phyloP scores from a whole-genome alignment of 108 stramenopile species.

The Conticribra guillardii region DNA sequence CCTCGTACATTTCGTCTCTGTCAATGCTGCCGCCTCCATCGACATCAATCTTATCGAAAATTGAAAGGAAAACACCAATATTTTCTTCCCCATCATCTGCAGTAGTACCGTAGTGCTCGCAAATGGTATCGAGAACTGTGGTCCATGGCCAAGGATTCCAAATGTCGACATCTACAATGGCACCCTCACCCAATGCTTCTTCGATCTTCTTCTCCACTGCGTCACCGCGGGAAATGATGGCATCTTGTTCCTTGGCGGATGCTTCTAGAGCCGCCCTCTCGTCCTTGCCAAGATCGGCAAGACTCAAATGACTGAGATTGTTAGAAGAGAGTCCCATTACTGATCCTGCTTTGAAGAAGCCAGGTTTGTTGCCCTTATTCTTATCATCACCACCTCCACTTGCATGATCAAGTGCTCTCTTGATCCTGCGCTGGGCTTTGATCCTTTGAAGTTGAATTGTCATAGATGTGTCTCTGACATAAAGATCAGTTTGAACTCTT shows the following conservation, averaged over 20 bases:
- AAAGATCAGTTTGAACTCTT: constrained; percentile 24
- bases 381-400: not conserved
- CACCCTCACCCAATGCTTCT: not conserved
- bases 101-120: constrained; percentile 1
- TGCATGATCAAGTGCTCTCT: not conserved
- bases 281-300: constrained; percentile 4
- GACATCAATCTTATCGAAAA: constrained; percentile 18
- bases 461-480: constrained; percentile 5
- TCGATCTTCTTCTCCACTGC: constrained; percentile 12
- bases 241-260: constrained; percentile 7
- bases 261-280: not conserved
- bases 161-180: not conserved
- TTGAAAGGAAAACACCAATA: not conserved
- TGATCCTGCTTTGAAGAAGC: not conserved
- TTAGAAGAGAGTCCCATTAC: not conserved
- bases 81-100: not conserved
- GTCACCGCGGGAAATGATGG: constrained; percentile 10
- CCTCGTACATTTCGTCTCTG: constrained; percentile 7
- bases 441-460: constrained; percentile 9
- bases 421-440: constrained; percentile 9
- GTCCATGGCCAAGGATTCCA: constrained; percentile 30
- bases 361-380: not conserved
- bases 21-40: constrained; percentile 19
- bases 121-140: constrained; percentile 7
- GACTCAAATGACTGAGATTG: not conserved